Percentiles rank a stretch among this genome's conserved stretches.
Evolutionary conservation across 768 basidiomycete species (phyloP).

Genomic region (Clitopilus passeckerianus): DNA sequence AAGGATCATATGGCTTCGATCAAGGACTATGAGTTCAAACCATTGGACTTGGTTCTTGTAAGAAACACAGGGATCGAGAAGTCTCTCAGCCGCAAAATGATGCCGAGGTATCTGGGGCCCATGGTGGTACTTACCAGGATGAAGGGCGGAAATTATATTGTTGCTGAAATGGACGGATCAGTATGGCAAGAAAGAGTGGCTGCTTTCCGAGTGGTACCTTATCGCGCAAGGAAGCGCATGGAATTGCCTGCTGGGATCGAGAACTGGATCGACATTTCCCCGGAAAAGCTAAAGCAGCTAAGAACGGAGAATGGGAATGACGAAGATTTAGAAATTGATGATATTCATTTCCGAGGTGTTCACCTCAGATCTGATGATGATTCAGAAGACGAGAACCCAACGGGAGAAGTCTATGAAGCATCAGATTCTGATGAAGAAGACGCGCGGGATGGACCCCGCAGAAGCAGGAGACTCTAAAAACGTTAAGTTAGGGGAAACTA

Average conservation of each 20-base stretch:
- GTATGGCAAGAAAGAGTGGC: neutral
- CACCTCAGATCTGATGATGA: neutral
- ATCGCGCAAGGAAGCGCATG: neutral
- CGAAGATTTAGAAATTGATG: neutral
- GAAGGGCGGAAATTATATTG: neutral
- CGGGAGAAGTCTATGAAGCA: neutral
- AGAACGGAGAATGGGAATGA: neutral
- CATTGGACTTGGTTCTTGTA: slow-evolving; percentile 27
- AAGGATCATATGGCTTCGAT: neutral
- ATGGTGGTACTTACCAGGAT: neutral
- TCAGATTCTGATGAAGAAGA: neutral
- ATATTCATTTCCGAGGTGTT: neutral
- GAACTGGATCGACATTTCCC: neutral
- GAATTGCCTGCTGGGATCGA: neutral
- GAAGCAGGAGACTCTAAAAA: too few species aligned
- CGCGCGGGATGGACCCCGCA: too few species aligned
- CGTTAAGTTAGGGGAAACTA: too few species aligned
- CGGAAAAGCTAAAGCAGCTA: neutral
- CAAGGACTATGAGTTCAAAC: slow-evolving; percentile 3
- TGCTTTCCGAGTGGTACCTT: neutral
- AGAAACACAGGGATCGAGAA: slow-evolving; percentile 26
- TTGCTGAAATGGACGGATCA: neutral
- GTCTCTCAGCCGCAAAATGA: slow-evolving; percentile 21
- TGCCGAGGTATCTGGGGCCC: slow-evolving; percentile 31
- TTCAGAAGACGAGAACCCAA: neutral